Percentiles rank a stretch among this genome's conserved stretches.
phyloP scores from a whole-genome alignment of 2,329 filamentous ascomycete species.

The Hypoxylon sp. region DNA sequence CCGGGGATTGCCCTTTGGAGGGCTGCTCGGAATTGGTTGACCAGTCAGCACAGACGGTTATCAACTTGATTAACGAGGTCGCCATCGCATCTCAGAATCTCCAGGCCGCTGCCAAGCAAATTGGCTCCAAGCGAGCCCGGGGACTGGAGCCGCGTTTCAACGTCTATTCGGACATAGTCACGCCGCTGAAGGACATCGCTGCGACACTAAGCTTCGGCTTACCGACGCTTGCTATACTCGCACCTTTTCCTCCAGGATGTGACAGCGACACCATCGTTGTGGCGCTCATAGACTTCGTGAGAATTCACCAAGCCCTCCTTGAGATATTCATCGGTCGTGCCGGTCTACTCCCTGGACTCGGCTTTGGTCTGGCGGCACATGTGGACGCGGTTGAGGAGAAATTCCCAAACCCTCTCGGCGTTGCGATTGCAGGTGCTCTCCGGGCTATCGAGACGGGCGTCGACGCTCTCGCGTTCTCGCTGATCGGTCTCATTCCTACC shows the following conservation, averaged over 20 bases:
- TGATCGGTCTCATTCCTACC: conserved; percentile 27
- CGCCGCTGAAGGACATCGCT: conserved; percentile 8
- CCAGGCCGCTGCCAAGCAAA: conserved; percentile 15
- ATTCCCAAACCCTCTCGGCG: conserved; percentile 20
- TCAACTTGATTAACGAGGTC: conserved; percentile 21
- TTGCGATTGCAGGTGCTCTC: conserved; percentile 23
- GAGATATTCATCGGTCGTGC: conserved; percentile 27
- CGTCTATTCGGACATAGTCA: neutral
- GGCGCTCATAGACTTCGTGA: conserved; percentile 30
- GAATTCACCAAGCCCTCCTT: conserved; percentile 26
- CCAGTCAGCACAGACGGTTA: conserved; percentile 14
- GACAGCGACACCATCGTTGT: conserved; percentile 31
- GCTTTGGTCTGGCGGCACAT: conserved; percentile 5
- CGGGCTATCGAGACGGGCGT: conserved; percentile 25
- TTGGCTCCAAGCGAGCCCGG: conserved; percentile 11
- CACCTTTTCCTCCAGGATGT: conserved; percentile 20
- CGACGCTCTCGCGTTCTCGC: conserved; percentile 23
- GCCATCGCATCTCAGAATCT: conserved; percentile 25
- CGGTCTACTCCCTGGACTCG: conserved; percentile 11
- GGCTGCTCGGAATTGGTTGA: conserved; percentile 22
- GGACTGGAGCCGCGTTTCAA: conserved; percentile 11
- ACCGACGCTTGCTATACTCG: conserved; percentile 6
- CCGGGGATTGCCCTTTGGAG: conserved; percentile 10
- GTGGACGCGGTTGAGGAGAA: neutral
- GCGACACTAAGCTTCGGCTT: conserved; percentile 5